phyloP scores from a whole-genome alignment of 2,329 filamentous ascomycete species.

The Neonectria neomacrospora region DNA sequence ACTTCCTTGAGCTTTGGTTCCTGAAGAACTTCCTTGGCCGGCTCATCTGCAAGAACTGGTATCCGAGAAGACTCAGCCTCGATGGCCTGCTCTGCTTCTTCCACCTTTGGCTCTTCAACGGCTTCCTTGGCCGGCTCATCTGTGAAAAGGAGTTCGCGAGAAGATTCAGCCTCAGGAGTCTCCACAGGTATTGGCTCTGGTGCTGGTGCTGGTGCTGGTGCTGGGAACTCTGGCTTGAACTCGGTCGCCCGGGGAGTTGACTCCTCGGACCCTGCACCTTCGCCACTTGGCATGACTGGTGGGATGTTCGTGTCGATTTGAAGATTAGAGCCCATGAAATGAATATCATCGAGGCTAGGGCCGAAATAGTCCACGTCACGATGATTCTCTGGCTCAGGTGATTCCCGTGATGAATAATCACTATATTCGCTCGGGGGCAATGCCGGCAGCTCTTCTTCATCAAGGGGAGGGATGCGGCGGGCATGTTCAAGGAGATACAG shows the following conservation, averaged over 20 bases:
- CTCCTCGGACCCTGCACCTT: constrained; percentile 71
- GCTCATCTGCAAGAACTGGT: neutral
- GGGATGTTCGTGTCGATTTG: constrained; percentile 55
- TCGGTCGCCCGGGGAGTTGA: constrained; percentile 76
- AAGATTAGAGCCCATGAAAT: constrained; percentile 44
- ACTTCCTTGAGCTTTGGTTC: neutral
- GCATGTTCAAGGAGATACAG: constrained; percentile 81
- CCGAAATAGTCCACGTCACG: constrained; percentile 45
- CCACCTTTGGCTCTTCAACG: neutral
- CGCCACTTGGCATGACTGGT: constrained; percentile 49
- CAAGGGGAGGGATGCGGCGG: constrained; percentile 51
- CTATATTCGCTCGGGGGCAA: constrained; percentile 56
- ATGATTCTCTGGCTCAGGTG: constrained; percentile 45
- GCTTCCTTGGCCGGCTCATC: neutral
- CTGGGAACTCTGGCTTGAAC: constrained; percentile 45
- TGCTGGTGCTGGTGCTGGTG: neutral
- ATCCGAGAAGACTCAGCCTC: constrained; percentile 10
- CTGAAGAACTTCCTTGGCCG: neutral
- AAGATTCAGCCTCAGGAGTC: neutral
- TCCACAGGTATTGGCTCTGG: no score
- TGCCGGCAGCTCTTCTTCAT: constrained; percentile 59
- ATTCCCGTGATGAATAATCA: constrained; percentile 46
- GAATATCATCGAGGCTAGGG: constrained; percentile 31
- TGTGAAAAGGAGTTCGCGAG: constrained; percentile 3
- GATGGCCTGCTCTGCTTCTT: neutral